Conservation (phyloP, 345 rosid genomes). For the Isatis tinctoria region DNA sequence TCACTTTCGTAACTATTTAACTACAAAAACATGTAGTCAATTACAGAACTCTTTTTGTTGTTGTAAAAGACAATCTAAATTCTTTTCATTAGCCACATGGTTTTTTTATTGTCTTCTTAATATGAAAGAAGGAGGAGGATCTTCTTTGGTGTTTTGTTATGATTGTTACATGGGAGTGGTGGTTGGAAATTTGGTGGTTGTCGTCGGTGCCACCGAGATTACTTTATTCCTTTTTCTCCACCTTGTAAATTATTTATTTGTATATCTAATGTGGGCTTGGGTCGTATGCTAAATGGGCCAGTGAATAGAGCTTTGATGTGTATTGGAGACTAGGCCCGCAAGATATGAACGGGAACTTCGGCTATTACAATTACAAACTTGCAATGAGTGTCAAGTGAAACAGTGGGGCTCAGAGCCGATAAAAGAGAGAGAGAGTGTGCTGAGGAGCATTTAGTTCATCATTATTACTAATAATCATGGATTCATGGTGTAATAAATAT, state of each 20-base stretch:
- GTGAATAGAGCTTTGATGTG: neutral
- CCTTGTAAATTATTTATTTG: neutral
- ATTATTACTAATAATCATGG: too few relatives aligned
- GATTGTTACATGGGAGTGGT: conserved; percentile 31
- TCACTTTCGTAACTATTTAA: conserved; percentile 5
- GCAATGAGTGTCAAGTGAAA: too few relatives aligned
- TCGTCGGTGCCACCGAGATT: neutral
- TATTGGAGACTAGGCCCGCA: neutral
- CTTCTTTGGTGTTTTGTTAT: conserved; percentile 29
- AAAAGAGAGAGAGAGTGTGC: too few relatives aligned
- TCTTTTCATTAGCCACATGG: neutral
- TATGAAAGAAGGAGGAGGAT: too few relatives aligned
- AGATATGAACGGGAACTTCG: neutral
- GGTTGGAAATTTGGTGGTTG: conserved; percentile 30
- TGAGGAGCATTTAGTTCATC: too few relatives aligned
- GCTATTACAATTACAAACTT: too few relatives aligned
- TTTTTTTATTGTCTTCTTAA: neutral
- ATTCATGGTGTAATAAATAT: too few relatives aligned
- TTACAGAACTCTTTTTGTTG: neutral
- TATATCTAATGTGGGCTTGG: neutral
- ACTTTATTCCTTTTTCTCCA: neutral
- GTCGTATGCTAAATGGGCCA: neutral
- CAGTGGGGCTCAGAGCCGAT: too few relatives aligned
- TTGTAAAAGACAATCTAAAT: neutral
- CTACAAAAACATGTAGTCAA: neutral